A percentile compares a stretch with the other conserved stretches of the same genome.
Evolutionary conservation across 257 asterid species (phyloP).

Genomic region (Solanum rostratum): DNA sequence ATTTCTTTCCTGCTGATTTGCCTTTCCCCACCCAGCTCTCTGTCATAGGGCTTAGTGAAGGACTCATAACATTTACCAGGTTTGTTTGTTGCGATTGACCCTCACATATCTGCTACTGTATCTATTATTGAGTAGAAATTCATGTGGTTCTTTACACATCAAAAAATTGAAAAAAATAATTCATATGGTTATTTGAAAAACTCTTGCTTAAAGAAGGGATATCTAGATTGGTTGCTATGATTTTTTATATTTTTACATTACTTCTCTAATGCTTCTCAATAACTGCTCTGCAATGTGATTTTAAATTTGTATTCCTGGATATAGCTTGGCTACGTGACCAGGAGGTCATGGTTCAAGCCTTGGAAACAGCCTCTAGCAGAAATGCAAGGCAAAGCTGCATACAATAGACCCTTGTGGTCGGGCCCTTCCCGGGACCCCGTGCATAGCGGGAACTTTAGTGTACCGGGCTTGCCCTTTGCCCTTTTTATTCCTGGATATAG

Average conservation of each 20-base stretch:
- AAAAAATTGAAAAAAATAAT: no score
- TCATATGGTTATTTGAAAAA: neutral
- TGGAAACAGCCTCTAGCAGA: no score
- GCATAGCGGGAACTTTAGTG: no score
- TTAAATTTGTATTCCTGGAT: neutral
- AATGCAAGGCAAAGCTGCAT: no score
- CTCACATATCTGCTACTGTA: neutral
- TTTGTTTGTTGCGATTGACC: constrained; percentile 18
- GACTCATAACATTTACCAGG: constrained; percentile 90
- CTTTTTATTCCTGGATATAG: neutral
- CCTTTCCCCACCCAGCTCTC: constrained; percentile 74
- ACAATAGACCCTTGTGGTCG: no score
- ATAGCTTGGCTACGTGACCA: no score
- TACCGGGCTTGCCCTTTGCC: no score
- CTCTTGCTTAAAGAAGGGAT: neutral
- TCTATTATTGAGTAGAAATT: neutral
- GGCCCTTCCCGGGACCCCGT: no score
- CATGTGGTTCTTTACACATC: neutral
- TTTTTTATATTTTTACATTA: neutral
- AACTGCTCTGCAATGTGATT: neutral
- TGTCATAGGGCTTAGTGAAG: constrained; percentile 89
- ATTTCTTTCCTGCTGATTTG: constrained; percentile 76
- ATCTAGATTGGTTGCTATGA: neutral
- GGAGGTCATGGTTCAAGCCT: no score
- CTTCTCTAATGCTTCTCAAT: neutral